Evolutionary conservation across 768 basidiomycete species (phyloP).

Genomic region (Candolleomyces aberdarensis): DNA sequence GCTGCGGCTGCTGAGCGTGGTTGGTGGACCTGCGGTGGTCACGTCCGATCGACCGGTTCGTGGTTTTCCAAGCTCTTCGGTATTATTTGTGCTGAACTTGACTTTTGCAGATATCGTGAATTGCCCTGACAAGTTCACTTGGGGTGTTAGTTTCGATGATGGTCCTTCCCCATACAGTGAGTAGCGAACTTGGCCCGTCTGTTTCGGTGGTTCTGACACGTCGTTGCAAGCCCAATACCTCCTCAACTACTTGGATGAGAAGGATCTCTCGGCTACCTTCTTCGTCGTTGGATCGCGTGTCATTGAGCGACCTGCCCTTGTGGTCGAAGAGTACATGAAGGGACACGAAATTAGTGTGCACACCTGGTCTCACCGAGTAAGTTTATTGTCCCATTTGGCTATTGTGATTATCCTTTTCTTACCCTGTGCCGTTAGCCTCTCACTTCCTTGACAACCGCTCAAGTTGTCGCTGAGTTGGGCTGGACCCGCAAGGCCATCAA

Average conservation of each 20-base stretch:
- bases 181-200: constrained; percentile 23
- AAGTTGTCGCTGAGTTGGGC: constrained; percentile 91
- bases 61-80: not conserved
- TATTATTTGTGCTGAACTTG: not conserved
- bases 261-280: constrained; percentile 78
- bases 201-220: constrained; percentile 6
- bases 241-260: constrained; percentile 64
- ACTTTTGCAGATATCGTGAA: constrained; percentile 49
- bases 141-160: constrained; percentile 87
- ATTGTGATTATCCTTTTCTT: constrained; percentile 3
- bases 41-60: constrained; percentile 48
- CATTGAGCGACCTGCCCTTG: constrained; percentile 69
- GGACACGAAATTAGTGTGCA: constrained; percentile 83
- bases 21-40: constrained; percentile 91
- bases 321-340: constrained; percentile 77
- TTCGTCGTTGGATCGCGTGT: constrained; percentile 88
- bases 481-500: constrained; percentile 90
- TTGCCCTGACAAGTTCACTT: constrained; percentile 66
- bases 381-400: constrained; percentile 9
- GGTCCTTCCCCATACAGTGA: constrained; percentile 82
- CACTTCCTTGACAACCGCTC: constrained; percentile 69
- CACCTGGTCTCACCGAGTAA: constrained; percentile 84
- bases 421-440: constrained; percentile 39
- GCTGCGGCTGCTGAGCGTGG: constrained; percentile 60
- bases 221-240: constrained; percentile 44